phyloP scores from a whole-genome alignment of 805 yeast genomes.

The Candida cerambycidarum region DNA sequence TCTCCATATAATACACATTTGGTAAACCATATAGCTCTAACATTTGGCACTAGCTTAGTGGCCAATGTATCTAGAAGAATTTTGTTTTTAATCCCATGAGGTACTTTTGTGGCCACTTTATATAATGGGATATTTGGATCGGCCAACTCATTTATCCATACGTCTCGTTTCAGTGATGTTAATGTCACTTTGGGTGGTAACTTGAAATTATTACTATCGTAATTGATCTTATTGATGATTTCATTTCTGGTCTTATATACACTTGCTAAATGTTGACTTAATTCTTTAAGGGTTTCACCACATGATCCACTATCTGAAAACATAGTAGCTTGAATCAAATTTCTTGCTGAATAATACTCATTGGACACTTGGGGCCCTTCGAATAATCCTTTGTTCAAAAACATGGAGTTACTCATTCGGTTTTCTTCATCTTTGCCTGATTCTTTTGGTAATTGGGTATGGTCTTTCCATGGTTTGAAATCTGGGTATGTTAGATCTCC shows the following conservation, averaged over 20 bases:
- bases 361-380: constrained; percentile 61
- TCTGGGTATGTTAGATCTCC: constrained; percentile 56
- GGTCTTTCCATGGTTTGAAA: constrained; percentile 68
- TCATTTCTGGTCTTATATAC: constrained; percentile 40
- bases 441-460: constrained; percentile 24
- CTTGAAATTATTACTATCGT: constrained; percentile 47
- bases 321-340: constrained; percentile 49
- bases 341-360: constrained; percentile 71
- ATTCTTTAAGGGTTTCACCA: constrained; percentile 33
- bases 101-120: constrained; percentile 72
- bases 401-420: constrained; percentile 45
- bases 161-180: constrained; percentile 80
- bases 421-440: constrained; percentile 47
- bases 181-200: constrained; percentile 90
- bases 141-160: constrained; percentile 83
- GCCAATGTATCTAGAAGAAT: constrained; percentile 73
- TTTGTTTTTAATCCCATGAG: constrained; percentile 84
- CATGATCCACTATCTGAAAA: constrained; percentile 37
- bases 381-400: constrained; percentile 68
- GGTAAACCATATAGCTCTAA: constrained; percentile 89
- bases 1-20: constrained; percentile 85
- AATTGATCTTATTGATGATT: constrained; percentile 37
- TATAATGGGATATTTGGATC: constrained; percentile 63
- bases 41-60: constrained; percentile 63
- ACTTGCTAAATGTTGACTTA: constrained; percentile 37